Evolutionary conservation across 2,329 filamentous ascomycete genomes (phyloP).

Genomic region (Colletotrichum agaves): DNA sequence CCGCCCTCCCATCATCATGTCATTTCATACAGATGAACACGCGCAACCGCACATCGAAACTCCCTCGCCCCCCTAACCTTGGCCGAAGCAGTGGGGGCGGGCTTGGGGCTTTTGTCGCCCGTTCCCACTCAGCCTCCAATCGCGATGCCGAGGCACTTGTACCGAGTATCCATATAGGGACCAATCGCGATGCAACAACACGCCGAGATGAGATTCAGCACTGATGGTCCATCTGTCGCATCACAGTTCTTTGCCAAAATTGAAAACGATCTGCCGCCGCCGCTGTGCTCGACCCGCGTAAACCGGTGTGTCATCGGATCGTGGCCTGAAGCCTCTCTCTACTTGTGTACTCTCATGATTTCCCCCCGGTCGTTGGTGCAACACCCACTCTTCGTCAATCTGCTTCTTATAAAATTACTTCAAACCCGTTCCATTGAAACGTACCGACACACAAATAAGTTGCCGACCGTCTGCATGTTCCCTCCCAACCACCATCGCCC

Average conservation of each 20-base stretch:
- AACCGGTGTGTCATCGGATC: neutral
- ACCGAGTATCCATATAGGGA: too few relatives aligned
- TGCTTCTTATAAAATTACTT: neutral
- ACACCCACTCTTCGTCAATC: neutral
- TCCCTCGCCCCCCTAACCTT: neutral
- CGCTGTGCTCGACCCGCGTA: constrained; percentile 1
- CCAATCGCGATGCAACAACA: constrained; percentile 15
- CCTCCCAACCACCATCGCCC: neutral
- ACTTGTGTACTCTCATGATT: neutral
- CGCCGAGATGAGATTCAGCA: neutral
- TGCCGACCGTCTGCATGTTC: neutral
- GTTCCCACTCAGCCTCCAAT: constrained; percentile 12
- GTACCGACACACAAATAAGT: too few relatives aligned
- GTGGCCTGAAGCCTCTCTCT: neutral
- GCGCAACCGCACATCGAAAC: neutral
- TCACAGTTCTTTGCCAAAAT: neutral
- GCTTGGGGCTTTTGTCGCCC: neutral
- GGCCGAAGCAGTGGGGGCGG: constrained; percentile 2
- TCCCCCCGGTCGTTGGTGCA: neutral
- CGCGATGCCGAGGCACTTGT: too few relatives aligned
- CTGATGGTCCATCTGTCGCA: neutral
- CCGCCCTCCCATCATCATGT: neutral
- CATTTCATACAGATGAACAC: constrained; percentile 1
- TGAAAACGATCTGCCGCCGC: neutral
- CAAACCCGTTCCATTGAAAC: neutral